These are phyloP conservation scores for Metschnikowia aberdeeniae DNA, from an alignment of 805 yeast species.

Conservation along the genomic window DNA sequence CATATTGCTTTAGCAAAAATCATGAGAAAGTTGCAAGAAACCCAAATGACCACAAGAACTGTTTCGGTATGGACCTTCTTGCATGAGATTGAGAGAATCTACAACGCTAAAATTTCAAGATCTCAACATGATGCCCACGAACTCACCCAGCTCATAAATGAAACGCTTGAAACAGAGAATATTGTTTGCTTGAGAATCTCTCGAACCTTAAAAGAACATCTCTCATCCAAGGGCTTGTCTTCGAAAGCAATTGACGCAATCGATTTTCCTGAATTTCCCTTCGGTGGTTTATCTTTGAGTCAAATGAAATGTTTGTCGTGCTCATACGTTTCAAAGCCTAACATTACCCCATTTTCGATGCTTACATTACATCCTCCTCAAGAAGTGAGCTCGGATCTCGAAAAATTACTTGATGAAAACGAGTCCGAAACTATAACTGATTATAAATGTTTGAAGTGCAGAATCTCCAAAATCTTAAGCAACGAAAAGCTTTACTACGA, in stretches of 20 bases:
- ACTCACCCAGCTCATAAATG: slow-evolving; percentile 73
- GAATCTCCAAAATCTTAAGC: slow-evolving; percentile 31
- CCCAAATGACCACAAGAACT: slow-evolving; percentile 49
- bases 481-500: slow-evolving; percentile 26
- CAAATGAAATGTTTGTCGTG: slow-evolving; percentile 71
- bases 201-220: slow-evolving; percentile 15
- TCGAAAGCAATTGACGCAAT: slow-evolving; percentile 11
- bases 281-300: slow-evolving; percentile 62
- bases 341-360: slow-evolving; percentile 60
- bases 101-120: slow-evolving; percentile 68
- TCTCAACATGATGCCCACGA: slow-evolving; percentile 97
- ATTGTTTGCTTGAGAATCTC: slow-evolving; percentile 35
- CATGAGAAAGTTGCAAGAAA: slow-evolving; percentile 56
- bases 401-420: slow-evolving; percentile 50
- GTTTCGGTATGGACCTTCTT: slow-evolving; percentile 78
- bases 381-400: slow-evolving; percentile 40
- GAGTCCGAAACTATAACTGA: slow-evolving; percentile 70
- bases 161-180: slow-evolving; percentile 69
- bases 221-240: not conserved
- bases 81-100: slow-evolving; percentile 65
- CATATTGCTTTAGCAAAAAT: slow-evolving; percentile 56
- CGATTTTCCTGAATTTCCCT: slow-evolving; percentile 64
- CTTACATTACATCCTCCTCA: slow-evolving; percentile 75
- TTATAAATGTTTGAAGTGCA: slow-evolving; percentile 76
- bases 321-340: slow-evolving; percentile 54